Evolutionary conservation across 192 early-diverging fungal genomes (phyloP).

Genomic region (Coemansia sp.): DNA sequence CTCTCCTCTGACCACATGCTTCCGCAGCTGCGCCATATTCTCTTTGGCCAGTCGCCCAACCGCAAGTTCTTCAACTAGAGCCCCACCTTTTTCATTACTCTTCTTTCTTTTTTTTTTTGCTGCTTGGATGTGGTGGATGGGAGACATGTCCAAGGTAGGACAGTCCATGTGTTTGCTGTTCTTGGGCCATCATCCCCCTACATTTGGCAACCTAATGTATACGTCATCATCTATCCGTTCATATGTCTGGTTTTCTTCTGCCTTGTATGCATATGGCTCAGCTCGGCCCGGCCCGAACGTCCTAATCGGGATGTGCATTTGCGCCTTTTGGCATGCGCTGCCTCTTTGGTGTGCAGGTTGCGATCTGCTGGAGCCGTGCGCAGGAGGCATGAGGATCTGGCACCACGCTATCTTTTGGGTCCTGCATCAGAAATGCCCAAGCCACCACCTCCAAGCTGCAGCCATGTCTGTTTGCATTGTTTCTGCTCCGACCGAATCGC

Average conservation of each 20-base stretch:
- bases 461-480: too few species aligned
- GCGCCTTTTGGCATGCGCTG: neutral
- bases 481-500: too few species aligned
- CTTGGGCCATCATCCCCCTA: too few species aligned
- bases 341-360: neutral
- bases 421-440: too few species aligned
- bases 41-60: constrained; percentile 90
- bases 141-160: too few species aligned
- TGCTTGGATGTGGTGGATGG: neutral
- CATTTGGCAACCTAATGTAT: neutral
- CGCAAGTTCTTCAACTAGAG: constrained; percentile 81
- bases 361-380: neutral
- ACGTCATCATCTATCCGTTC: constrained; percentile 1
- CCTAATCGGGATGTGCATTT: neutral
- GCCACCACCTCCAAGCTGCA: too few species aligned
- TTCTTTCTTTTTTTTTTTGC: neutral
- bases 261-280: neutral
- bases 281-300: neutral
- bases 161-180: too few species aligned
- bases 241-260: neutral
- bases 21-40: constrained; percentile 83
- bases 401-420: neutral
- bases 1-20: constrained; percentile 86
- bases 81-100: constrained; percentile 5
- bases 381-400: neutral